Evolutionary conservation across 2,329 filamentous ascomycete genomes (phyloP), one percentile per base, ranked within the genome.

Genomic region (Plectosphaerella sp.): DNA sequence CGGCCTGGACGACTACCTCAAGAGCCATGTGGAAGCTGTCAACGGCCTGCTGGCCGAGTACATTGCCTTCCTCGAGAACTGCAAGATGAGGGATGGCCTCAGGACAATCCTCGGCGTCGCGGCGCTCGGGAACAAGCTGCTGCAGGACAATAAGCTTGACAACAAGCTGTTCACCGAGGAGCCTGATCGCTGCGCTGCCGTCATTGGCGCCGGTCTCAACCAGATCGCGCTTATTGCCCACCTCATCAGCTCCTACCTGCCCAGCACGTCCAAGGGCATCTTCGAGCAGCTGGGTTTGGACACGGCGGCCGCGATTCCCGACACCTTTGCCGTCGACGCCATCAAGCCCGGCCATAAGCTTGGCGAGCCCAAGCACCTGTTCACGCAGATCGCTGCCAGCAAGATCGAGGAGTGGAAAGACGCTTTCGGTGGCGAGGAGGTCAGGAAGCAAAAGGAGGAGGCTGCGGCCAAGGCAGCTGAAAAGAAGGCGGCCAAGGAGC

Each of bases 371-470:
- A 81, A 83, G 58, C 87, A 91, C 42, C 77, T 96, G 33, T 96
- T 96, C 72, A 82, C 82, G n/a, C 82, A 80, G 50, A 96, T 96
- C 63, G 88, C 91, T 58, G 78, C 86, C 10, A 86, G 89, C 68
- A 93, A 92, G 74, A 84, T 88, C 46, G 83, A 87, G 49, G 88
- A 93, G 67, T 96, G 91, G 91, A 84, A 87, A 53, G 82, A 87
- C 57, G 79, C 82, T 59, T 96, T 86, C 60, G 84, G 89, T 57
- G 77, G 77, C n/a, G 75, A 77, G 61, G 75, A 78, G 62, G 75
- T 84, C 41, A 86, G 86, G 63, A 87, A 88, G 62, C 85, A 88
- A 59, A 87, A 87, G 63, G 86, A 82, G 43, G 74, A 78, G 57
- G 75, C 73, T 48, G 72, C 73, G 3, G 72, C 73, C 54, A 77